Base-by-base conservation (phyloP, 2,329 filamentous ascomycete species). In the Colletotrichum sp. region DNA sequence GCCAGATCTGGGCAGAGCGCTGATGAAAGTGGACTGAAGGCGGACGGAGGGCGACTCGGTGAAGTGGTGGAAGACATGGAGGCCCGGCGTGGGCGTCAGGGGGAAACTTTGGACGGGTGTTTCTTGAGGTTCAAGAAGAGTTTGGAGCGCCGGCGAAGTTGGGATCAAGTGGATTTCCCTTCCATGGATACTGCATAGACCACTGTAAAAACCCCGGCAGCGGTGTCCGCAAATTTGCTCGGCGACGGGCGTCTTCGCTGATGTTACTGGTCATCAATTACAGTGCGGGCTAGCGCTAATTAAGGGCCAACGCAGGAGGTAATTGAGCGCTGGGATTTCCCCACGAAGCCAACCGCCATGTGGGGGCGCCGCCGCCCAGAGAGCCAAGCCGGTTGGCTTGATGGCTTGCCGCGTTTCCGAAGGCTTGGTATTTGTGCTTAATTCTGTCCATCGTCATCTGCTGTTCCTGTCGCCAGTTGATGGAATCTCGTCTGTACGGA, bases 341-440 rank as follows among this genome's bases (percentile, higher is more conserved):
- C 65, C 71, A 68, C 63, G 70, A 16, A 58, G 24, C 26, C 26
- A n/a, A 12, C 56, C 28, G 56, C 28, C 26, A 8, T 66, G 67
- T 74, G 71, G 71, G 71, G 71, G 28, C 21, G 13, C 24, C 34
- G 30, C 38, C 24, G 30, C 24, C 30, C 14, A 13, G 18, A 30
- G 56, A 65, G 67, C 71, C 71, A 74, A 74, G 67, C 67, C 67
- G 69, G 69, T 58, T 72, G 69, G 73, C 69, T 65, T 68, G 16
- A 21, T 67, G 55, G 38, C 52, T 28, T 71, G 68, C 69, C 68
- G 68, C 55, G 62, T 63, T 43, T 67, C 69, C 62, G 62, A 74
- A 74, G 36, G 72, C 72, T 74, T 72, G 67, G 34, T 71, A 52
- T 34, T 26, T 9, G n/a, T 63, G 56, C 71, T 73, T 73, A 43